Percentiles rank a stretch among this genome's conserved stretches.
Conservation (phyloP, 331 rosid species). For the Quercus tomentella region DNA sequence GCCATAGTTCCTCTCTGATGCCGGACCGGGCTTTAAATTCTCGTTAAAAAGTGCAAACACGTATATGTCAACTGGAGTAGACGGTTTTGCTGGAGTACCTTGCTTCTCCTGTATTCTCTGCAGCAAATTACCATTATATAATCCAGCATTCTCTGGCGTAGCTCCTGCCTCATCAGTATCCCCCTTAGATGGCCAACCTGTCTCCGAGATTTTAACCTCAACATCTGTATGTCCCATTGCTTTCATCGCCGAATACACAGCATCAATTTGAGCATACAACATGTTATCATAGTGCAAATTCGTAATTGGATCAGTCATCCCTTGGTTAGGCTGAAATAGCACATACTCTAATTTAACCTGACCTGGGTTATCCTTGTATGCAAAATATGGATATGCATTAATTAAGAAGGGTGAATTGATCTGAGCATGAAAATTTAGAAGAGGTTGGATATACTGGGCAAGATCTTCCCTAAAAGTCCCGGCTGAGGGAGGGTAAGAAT, state of each 20-base stretch:
- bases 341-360: constrained; percentile 57
- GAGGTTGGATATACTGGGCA: constrained; percentile 54
- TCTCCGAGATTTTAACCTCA: constrained; percentile 73
- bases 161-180: constrained; percentile 78
- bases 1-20: constrained; percentile 89
- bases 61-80: constrained; percentile 60
- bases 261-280: constrained; percentile 90
- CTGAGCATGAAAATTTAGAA: constrained; percentile 59
- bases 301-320: constrained; percentile 52
- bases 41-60: constrained; percentile 95
- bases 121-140: constrained; percentile 69
- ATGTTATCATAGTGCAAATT: constrained; percentile 84
- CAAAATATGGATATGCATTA: constrained; percentile 83
- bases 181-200: constrained; percentile 96
- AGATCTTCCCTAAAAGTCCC: constrained; percentile 59
- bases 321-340: constrained; percentile 73
- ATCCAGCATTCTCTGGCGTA: constrained; percentile 63
- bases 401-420: constrained; percentile 71
- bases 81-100: constrained; percentile 82
- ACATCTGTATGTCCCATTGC: constrained; percentile 69
- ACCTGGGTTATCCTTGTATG: constrained; percentile 61
- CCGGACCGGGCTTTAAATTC: constrained; percentile 70
- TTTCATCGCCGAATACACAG: constrained; percentile 75
- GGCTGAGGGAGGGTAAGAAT: constrained; percentile 74
- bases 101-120: constrained; percentile 49